Percentiles rank a stretch among this genome's conserved stretches.
These are phyloP conservation scores for Heliocybe sulcata DNA, from an alignment of 1,284 basidiomycete species.

Conservation along the genomic window DNA sequence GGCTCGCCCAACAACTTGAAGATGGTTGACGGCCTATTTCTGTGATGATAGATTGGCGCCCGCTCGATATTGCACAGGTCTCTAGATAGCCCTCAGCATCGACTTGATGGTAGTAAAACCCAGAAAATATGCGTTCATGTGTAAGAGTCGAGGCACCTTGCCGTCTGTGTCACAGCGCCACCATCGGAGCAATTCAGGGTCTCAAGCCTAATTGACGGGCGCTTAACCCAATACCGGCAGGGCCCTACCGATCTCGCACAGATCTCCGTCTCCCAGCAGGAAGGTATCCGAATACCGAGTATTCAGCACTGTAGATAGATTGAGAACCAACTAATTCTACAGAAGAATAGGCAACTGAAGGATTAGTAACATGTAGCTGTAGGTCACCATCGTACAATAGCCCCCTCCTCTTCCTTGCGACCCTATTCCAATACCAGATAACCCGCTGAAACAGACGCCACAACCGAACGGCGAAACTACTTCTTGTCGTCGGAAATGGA, in stretches of 20 bases:
- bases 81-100: too few species aligned
- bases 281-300: background rate
- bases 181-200: too few species aligned
- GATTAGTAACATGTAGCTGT: background rate
- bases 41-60: too few species aligned
- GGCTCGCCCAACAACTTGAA: background rate
- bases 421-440: background rate
- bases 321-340: background rate
- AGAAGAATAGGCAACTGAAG: background rate
- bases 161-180: too few species aligned
- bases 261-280: background rate
- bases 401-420: background rate
- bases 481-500: conserved; percentile 6
- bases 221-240: too few species aligned
- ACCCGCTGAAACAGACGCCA: background rate
- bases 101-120: too few species aligned
- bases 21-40: background rate
- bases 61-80: too few species aligned
- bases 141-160: too few species aligned
- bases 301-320: background rate
- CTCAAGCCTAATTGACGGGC: too few species aligned
- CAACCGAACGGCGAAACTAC: background rate
- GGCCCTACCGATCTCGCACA: too few species aligned
- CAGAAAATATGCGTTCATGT: too few species aligned
- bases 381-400: background rate